Base-by-base conservation (phyloP, 2,329 filamentous ascomycete genomes). In the Teratosphaeria zuluensis region DNA sequence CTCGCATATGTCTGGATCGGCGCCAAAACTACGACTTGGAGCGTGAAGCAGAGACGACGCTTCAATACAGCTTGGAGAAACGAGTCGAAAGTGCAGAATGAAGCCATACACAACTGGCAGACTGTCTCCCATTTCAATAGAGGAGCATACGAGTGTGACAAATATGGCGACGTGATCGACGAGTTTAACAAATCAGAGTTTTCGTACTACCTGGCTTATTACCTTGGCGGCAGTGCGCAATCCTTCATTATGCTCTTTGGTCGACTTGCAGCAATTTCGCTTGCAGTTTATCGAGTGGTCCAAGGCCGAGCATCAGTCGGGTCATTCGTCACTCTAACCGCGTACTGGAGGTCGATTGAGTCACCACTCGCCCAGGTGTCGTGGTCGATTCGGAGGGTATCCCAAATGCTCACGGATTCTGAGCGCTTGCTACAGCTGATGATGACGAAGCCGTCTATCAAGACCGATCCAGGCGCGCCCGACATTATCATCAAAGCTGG, bases 301-400 rank as follows among this genome's bases (percentile, higher is more conserved):
- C 73, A 74, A 42, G 79, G 79, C 0, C 67, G 70, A 8, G 78
- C 77, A 52, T 75, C 79, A 0, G 74, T 85, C 12, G 84, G 84
- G 48, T 80, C 80, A 60, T 85, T 89, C 61, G 81, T 88, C 4
- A 84, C 84, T 19, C 71, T 89, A 30, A 75, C 86, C 16, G 79
- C 81, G 35, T 89, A 88, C 70, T 89, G 86, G 86, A 59, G 66
- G 19, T 72, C 71, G 0, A 73, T 78, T 64, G 74, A 76, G 58
- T 68, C 66, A 2, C 81, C 81, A 6, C 70, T 84, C 3, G 73
- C 75, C n/a, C 74, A 75, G 12, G 74, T 85, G 48, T 76, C 77
- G 0, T 77, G 74, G 62, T 78, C 77, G 31, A 78, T 80, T 58
- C 74, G 75, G 24, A 74, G 75, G 53, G 72, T 84, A 32, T 75